These are phyloP conservation scores for Mentha longifolia DNA, from an alignment of 257 asterid species.

Conservation along the genomic window DNA sequence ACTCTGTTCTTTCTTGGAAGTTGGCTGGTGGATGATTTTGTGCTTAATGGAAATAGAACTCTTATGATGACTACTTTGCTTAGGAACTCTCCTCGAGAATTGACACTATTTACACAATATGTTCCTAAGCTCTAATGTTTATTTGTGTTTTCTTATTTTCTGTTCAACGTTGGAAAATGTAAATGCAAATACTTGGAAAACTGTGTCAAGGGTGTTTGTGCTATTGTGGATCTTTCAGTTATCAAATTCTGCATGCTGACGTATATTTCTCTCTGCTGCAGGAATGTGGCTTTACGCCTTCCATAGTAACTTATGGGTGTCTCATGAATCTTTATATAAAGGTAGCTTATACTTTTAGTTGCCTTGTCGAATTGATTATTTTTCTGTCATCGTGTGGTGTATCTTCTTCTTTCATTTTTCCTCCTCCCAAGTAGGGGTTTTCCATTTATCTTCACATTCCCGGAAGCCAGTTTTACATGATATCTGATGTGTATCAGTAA, in stretches of 20 bases:
- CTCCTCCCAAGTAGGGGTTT: background rate
- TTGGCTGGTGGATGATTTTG: constrained; percentile 9
- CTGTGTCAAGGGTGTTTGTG: constrained; percentile 1
- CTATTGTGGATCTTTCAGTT: background rate
- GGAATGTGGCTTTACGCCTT: constrained; percentile 94
- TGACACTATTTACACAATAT: constrained; percentile 14
- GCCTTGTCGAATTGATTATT: constrained; percentile 21
- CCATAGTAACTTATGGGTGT: constrained; percentile 88
- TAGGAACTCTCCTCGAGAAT: background rate
- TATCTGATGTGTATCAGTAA: background rate
- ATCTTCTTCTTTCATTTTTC: background rate
- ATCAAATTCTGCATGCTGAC: constrained; percentile 23
- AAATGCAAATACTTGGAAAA: constrained; percentile 24
- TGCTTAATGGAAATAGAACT: background rate
- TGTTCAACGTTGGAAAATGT: background rate
- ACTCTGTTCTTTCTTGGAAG: background rate
- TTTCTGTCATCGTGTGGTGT: constrained; percentile 1
- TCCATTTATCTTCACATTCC: background rate
- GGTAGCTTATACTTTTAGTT: constrained; percentile 51
- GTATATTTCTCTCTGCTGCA: constrained; percentile 33
- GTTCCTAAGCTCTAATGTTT: background rate
- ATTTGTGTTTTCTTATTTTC: constrained; percentile 1
- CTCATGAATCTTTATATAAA: constrained; percentile 87
- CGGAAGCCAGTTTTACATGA: background rate
- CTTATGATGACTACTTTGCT: background rate